Percentiles rank a stretch among this genome's conserved stretches.
Conservation (phyloP, 1,284 basidiomycete genomes). For the Ganoderma sinense region DNA sequence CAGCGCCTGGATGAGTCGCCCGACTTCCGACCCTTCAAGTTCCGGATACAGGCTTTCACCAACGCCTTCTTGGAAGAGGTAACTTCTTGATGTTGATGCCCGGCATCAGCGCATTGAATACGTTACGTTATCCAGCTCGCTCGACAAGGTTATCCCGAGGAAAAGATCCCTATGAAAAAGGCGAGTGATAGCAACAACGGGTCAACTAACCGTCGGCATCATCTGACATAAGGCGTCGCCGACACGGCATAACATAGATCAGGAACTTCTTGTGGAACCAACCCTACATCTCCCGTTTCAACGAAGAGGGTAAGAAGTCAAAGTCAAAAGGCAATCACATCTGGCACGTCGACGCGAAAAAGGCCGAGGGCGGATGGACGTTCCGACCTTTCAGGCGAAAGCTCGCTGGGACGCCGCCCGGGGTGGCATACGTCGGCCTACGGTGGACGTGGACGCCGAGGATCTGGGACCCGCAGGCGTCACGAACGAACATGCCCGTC, state of each 20-base stretch:
- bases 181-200: slow-evolving; percentile 46
- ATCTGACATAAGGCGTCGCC: slow-evolving; percentile 23
- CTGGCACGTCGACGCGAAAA: slow-evolving; percentile 98
- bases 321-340: slow-evolving; percentile 99
- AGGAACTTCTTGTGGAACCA: slow-evolving; percentile 97
- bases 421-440: slow-evolving; percentile 85
- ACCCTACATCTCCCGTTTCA: slow-evolving; percentile 95
- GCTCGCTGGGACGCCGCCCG: slow-evolving; percentile 83
- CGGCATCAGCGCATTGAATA: slow-evolving; percentile 22
- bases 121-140: slow-evolving; percentile 60
- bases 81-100: slow-evolving; percentile 34
- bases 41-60: slow-evolving; percentile 98
- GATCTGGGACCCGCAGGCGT: slow-evolving; percentile 97
- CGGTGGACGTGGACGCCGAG: slow-evolving; percentile 93
- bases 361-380: slow-evolving; percentile 82
- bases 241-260: slow-evolving; percentile 60
- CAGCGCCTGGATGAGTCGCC: slow-evolving; percentile 93
- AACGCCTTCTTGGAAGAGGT: slow-evolving; percentile 96
- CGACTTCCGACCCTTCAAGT: slow-evolving; percentile 99
- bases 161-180: slow-evolving; percentile 91
- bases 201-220: slow-evolving; percentile 24
- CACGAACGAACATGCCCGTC: slow-evolving; percentile 82
- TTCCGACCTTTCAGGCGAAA: slow-evolving; percentile 93
- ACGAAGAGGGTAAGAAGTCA: slow-evolving; percentile 99
- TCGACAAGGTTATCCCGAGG: slow-evolving; percentile 81